Evolutionary conservation across 768 basidiomycete genomes (phyloP), one percentile per base, ranked within the genome.

Genomic region (Gloeostereum incarnatum): DNA sequence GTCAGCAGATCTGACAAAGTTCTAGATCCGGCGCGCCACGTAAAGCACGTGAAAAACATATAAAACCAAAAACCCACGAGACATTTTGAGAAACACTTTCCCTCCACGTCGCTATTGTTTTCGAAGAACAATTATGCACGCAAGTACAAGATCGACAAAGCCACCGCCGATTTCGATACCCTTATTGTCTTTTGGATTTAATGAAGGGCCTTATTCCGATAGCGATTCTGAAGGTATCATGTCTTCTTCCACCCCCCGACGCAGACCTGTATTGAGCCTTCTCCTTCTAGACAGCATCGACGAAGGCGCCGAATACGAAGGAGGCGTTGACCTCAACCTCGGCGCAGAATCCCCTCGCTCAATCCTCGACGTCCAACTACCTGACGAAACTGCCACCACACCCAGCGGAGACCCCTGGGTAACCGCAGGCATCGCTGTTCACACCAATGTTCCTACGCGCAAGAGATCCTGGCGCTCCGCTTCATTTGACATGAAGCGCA

Each of bases 301-400:
- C 9, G 26, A 29, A 29, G 14, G 8, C 26, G 9, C 26, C 8
- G 26, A 29, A 29, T 29, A 29, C 26, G 44, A 38, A 11, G n/a
- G n/a, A n/a, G 9, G 24, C 6, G 31, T 4, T 6, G 16, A 38
- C 8, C 31, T 48, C 17, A 44, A 48, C 34, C 40, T 50, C 10
- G 49, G 49, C 13, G 49, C 45, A 22, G 49, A 50, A 35, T 40
- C 47, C 1, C 45, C 49, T 16, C 21, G 31, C 41, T 41, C 22
- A 25, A 36, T 33, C 11, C 13, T 24, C 21, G 26, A 36, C 27
- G 29, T 29, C 26, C 14, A 8, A 29, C 26, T 14, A 29, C 8
- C 14, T 29, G 8, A 10, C 22, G 20, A 26, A 9, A 25, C n/a
- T 16, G 4, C n/a, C 10, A 14, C 13, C 16, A 11, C 20, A 4